Evolutionary conservation across 495 filamentous ascomycete genomes (phyloP), one percentile per base, ranked within the genome.

Genomic region (Trichocladium uniseriatum): DNA sequence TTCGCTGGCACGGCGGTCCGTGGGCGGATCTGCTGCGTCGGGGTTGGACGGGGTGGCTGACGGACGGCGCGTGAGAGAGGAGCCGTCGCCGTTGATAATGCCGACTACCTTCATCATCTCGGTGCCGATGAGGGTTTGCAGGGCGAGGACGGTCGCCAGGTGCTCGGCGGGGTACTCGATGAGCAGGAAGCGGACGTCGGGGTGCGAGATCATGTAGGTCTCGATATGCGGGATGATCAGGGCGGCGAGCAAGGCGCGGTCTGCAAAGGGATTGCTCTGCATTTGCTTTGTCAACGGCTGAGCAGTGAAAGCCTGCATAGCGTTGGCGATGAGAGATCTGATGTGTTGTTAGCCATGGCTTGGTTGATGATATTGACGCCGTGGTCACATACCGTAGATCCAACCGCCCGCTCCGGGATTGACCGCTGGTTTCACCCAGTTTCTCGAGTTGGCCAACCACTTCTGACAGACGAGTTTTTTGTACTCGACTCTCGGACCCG

Each of bases 121-220:
- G 0, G 40, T 54, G 35, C 72, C 72, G 22, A 74, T 61, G 20
- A 75, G 57, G 21, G 61, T 51, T 29, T 72, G 70, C 10, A 75
- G 48, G 0, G 72, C 67, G 0, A 73, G 40, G 2, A 71, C 55
- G 13, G 71, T 75, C 6, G 63, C 32, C 9, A 75, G 59, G 24
- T 75, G 71, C 10, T 74, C 69, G 7, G 69, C 54, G 0, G 71
- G 65, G 38, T 73, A 75, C 46, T 75, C 72, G 31, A 75, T 57
- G 15, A 75, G 56, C 2, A 75, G 64, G 36, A 74, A 69, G 5
- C 67, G 65, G 1, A 72, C 63, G 7, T 62, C 52, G 8, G 66
- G 49, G 39, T 70, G 61, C 10, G 60, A 53, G 14, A 55, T 53
- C 41, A 75, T 57, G 37, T 72, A 72, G 3, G 60, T 63, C 41